These are phyloP conservation scores for Leccinellum luteum DNA, from an alignment of 768 basidiomycete genomes.

Conservation along the genomic window DNA sequence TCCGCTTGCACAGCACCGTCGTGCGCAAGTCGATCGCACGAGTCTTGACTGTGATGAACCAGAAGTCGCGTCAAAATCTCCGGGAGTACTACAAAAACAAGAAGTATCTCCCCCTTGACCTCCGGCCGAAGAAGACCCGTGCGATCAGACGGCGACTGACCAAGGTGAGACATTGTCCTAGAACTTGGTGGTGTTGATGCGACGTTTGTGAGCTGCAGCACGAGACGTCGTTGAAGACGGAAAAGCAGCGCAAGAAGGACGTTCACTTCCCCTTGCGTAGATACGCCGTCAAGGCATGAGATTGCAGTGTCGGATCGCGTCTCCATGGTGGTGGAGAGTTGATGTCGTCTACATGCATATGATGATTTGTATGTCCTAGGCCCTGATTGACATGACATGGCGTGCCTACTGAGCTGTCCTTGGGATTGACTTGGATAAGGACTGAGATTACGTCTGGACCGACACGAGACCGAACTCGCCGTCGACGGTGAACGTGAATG, in stretches of 20 bases:
- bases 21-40: slow-evolving; percentile 99
- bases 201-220: slow-evolving; percentile 45
- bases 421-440: slow-evolving; percentile 3
- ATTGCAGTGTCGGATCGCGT: slow-evolving; percentile 20
- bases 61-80: slow-evolving; percentile 94
- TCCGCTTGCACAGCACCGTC: slow-evolving; percentile 62
- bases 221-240: slow-evolving; percentile 82
- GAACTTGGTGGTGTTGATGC: slow-evolving; percentile 3
- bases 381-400: slow-evolving; percentile 34
- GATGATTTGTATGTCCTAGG: slow-evolving; percentile 41
- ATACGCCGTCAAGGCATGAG: slow-evolving; percentile 92
- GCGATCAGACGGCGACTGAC: slow-evolving; percentile 96
- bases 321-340: slow-evolving; percentile 13
- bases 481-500: neutral
- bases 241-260: slow-evolving; percentile 93
- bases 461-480: neutral
- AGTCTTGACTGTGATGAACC: slow-evolving; percentile 97
- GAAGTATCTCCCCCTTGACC: slow-evolving; percentile 95
- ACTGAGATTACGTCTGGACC: neutral
- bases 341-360: slow-evolving; percentile 30
- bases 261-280: slow-evolving; percentile 91
- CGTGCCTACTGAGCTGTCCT: slow-evolving; percentile 20
- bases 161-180: slow-evolving; percentile 52
- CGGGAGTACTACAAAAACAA: slow-evolving; percentile 98
- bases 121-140: slow-evolving; percentile 96